Conservation (phyloP, 768 basidiomycete genomes). For the Rhodosporidiobolus odoratus region DNA sequence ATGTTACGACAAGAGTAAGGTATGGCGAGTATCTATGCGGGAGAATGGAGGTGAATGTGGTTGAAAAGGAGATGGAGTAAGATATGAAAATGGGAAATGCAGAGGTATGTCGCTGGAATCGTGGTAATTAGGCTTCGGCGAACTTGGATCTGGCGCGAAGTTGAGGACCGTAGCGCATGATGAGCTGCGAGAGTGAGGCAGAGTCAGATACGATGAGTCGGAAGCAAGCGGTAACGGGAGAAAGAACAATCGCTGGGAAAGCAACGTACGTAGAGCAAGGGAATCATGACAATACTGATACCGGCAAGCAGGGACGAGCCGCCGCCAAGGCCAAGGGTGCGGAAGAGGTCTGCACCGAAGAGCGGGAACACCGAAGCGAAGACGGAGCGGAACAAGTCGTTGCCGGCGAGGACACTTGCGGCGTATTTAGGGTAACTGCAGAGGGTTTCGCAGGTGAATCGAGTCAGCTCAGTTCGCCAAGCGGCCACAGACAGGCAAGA, state of each 20-base stretch:
- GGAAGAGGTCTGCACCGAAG: constrained; percentile 44
- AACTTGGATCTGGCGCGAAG: constrained; percentile 23
- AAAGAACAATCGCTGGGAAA: too few relatives aligned
- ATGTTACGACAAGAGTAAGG: too few relatives aligned
- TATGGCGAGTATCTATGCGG: too few relatives aligned
- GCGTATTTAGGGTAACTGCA: constrained; percentile 44
- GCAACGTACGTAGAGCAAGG: constrained; percentile 43
- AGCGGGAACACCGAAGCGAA: constrained; percentile 41
- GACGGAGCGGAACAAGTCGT: constrained; percentile 46
- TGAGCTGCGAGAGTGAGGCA: neutral
- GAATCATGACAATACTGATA: constrained; percentile 44
- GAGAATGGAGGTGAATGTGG: too few relatives aligned
- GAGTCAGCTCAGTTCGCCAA: neutral
- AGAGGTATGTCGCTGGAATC: too few relatives aligned
- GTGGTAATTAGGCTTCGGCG: neutral
- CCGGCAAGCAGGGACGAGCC: constrained; percentile 45
- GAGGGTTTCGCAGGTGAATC: too few relatives aligned
- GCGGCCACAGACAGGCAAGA: neutral
- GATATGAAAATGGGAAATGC: neutral
- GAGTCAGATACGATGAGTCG: neutral
- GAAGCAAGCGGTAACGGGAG: neutral
- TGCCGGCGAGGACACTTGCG: constrained; percentile 46
- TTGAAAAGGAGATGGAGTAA: neutral
- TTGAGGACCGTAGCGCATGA: constrained; percentile 15
- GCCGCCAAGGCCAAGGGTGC: constrained; percentile 44